phyloP scores from a whole-genome alignment of 2,329 filamentous ascomycete genomes.

The Lecanoromycetidae sp. region DNA sequence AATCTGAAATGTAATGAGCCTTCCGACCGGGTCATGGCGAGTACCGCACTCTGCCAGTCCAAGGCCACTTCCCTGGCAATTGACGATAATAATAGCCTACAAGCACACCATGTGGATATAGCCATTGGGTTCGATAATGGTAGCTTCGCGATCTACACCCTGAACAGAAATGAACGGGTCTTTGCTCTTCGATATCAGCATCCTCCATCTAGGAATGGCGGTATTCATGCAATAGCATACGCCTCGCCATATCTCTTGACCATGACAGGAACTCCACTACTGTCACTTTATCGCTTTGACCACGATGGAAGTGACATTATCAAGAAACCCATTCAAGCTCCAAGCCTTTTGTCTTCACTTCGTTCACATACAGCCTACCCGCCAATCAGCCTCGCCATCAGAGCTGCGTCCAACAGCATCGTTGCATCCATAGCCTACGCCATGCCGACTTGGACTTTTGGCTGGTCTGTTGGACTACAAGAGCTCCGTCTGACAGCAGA shows the following conservation, averaged over 20 bases:
- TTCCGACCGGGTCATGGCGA: slow-evolving; percentile 18
- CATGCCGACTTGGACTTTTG: slow-evolving; percentile 59
- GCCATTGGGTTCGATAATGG: slow-evolving; percentile 61
- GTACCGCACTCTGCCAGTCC: slow-evolving; percentile 12
- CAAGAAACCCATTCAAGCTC: slow-evolving; percentile 25
- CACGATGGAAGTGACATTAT: background rate
- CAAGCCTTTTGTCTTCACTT: slow-evolving; percentile 60
- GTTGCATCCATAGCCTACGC: slow-evolving; percentile 83
- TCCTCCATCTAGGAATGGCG: slow-evolving; percentile 49
- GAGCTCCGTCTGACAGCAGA: slow-evolving; percentile 42
- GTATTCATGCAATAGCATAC: slow-evolving; percentile 58
- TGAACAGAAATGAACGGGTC: slow-evolving; percentile 36
- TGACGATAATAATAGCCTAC: slow-evolving; percentile 39
- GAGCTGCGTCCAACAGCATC: slow-evolving; percentile 50
- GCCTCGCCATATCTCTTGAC: slow-evolving; percentile 66
- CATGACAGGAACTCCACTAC: slow-evolving; percentile 58
- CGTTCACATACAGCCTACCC: slow-evolving; percentile 67
- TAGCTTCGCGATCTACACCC: slow-evolving; percentile 55
- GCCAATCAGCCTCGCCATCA: slow-evolving; percentile 71
- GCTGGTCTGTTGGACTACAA: slow-evolving; percentile 87
- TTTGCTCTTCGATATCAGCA: slow-evolving; percentile 48
- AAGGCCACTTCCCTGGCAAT: slow-evolving; percentile 54
- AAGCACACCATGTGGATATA: slow-evolving; percentile 44
- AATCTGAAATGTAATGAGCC: slow-evolving; percentile 46
- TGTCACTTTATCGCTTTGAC: slow-evolving; percentile 63